Conservation (phyloP, 176 grass and related monocot species). For the Urochloa ruziziensis region DNA sequence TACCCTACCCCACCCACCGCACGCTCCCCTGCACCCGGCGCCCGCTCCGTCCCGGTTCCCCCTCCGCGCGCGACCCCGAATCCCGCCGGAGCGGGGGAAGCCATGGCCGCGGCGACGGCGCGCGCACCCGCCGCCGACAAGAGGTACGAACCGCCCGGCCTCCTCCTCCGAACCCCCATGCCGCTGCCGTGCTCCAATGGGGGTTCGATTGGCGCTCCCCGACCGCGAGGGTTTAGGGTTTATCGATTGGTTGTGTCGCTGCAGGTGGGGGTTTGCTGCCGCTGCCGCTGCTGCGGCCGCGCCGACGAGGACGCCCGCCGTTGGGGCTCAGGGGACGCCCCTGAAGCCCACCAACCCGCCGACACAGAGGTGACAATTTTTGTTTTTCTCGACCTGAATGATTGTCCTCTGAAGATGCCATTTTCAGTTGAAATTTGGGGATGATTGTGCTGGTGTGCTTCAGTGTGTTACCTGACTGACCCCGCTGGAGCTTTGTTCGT, state of each 20-base stretch:
- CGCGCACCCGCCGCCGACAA: background rate
- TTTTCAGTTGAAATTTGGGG: background rate
- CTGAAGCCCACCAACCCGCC: conserved; percentile 44
- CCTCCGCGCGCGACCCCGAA: background rate
- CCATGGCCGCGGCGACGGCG: conserved; percentile 13
- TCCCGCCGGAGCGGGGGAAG: background rate
- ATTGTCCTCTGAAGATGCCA: background rate
- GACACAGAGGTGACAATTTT: conserved; percentile 34
- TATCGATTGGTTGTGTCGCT: background rate
- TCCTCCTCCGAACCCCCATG: background rate
- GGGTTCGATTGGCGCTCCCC: background rate
- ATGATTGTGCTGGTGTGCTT: background rate
- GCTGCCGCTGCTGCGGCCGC: conserved; percentile 22
- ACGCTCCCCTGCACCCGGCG: background rate
- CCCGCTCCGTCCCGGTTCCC: no score
- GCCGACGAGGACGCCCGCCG: conserved; percentile 38
- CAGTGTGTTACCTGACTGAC: background rate
- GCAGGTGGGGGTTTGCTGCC: conserved; percentile 40
- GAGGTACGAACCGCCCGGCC: background rate
- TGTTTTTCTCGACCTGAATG: background rate
- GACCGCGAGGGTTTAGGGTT: background rate
- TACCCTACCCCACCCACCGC: background rate
- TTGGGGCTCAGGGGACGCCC: conserved; percentile 44
- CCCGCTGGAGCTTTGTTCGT: background rate
- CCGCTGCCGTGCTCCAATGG: no score